Percentiles rank a stretch among this genome's conserved stretches.
These are phyloP conservation scores for Posidonia australis DNA, from an alignment of 106 monocot species.

Conservation along the genomic window DNA sequence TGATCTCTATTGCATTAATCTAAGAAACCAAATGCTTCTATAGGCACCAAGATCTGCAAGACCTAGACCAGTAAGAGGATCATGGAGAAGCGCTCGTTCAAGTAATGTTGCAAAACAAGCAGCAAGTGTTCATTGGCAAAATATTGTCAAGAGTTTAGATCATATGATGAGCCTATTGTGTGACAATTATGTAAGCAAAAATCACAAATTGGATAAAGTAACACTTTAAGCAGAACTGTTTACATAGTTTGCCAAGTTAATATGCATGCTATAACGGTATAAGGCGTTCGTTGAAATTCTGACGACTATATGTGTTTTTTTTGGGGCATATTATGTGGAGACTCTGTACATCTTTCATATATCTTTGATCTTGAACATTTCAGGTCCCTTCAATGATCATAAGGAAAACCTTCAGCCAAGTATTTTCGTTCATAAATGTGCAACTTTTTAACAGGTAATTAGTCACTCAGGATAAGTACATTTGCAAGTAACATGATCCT, in stretches of 20 bases:
- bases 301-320: too few relatives aligned
- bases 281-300: too few relatives aligned
- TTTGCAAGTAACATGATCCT: not conserved
- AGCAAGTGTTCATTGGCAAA: constrained; percentile 81
- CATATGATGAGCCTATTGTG: constrained; percentile 28
- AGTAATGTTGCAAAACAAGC: constrained; percentile 66
- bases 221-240: not conserved
- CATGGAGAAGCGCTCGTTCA: constrained; percentile 56
- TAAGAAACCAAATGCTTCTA: not conserved
- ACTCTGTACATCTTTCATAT: not conserved
- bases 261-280: too few relatives aligned
- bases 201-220: not conserved
- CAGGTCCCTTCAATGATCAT: constrained; percentile 87
- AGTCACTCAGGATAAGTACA: not conserved
- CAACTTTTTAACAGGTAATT: constrained; percentile 91
- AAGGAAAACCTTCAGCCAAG: constrained; percentile 77
- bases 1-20: not conserved
- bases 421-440: constrained; percentile 87
- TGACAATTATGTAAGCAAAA: constrained; percentile 51
- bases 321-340: too few relatives aligned
- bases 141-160: constrained; percentile 75
- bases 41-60: constrained; percentile 72
- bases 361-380: constrained; percentile 2
- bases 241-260: not conserved
- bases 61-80: constrained; percentile 46